Conservation (phyloP, 768 basidiomycete genomes). For the Trametes punicea region DNA sequence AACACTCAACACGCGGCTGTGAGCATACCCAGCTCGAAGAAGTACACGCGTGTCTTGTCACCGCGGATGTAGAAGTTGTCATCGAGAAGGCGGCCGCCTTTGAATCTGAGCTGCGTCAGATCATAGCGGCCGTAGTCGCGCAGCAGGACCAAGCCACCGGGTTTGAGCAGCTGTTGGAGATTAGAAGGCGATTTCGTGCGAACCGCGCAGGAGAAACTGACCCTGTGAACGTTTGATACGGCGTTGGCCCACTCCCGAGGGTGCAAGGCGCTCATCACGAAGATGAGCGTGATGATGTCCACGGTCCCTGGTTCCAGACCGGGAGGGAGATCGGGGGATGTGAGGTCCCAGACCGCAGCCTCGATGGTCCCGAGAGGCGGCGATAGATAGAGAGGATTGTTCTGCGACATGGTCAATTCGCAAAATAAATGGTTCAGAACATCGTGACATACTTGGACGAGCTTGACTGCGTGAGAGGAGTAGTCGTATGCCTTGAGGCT, state of each 20-base stretch:
- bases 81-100: conserved; percentile 78
- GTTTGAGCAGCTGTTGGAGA: conserved; percentile 91
- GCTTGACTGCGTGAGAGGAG: conserved; percentile 80
- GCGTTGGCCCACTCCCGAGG: conserved; percentile 89
- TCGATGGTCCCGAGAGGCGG: conserved; percentile 69
- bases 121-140: conserved; percentile 96
- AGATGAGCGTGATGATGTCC: conserved; percentile 89
- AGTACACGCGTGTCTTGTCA: conserved; percentile 96
- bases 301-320: conserved; percentile 65
- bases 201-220: conserved; percentile 27
- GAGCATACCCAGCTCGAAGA: conserved; percentile 78
- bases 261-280: conserved; percentile 90
- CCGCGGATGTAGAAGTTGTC: conserved; percentile 96
- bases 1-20: not conserved
- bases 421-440: too few relatives aligned
- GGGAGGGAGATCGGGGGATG: conserved; percentile 61
- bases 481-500: conserved; percentile 85
- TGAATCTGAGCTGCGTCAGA: conserved; percentile 92
- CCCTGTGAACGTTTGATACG: conserved; percentile 74
- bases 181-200: not conserved
- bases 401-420: conserved; percentile 37
- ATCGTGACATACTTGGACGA: conserved; percentile 68
- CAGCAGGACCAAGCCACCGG: conserved; percentile 77
- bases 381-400: conserved; percentile 63
- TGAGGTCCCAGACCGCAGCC: conserved; percentile 89